Evolutionary conservation across 805 yeast species (phyloP), one percentile per base, ranked within the genome.

Genomic region (Monosporozyma aerobia): DNA sequence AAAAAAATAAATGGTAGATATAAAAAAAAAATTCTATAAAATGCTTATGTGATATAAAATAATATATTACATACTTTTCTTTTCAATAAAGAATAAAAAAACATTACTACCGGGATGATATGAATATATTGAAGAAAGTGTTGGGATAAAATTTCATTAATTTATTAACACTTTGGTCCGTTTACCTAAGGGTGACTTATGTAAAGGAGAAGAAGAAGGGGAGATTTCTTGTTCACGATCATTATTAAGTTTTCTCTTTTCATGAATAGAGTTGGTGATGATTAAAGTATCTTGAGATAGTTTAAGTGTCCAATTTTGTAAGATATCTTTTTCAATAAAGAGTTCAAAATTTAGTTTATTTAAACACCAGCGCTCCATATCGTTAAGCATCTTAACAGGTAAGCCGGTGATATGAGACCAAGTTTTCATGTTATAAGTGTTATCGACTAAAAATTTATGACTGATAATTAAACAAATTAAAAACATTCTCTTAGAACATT

Each of bases 321-420:
- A 48, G 3, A 10, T 10, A 16, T 29, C 50, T n/a, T 43, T 44
- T 5, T 48, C 35, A n/a, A 53, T 44, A 27, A 40, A 49, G 8
- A 60, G 41, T 19, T 59, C 51, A 48, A 57, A 64, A 25, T 63
- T 51, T 35, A 64, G 53, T 43, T 51, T 57, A 6, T 33, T 40
- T 30, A 64, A 53, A 57, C 62, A 59, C 63, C 65, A 64, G 32
- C 63, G 57, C 53, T 64, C 68, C 62, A 63, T 61, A 27, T 53
- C 50, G 6, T 61, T 41, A 2, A 64, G 32, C 46, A 53, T 59
- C 41, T 52, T 55, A 27, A 53, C 30, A 5, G 54, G 41, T 19
- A 64, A 52, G 1, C 68, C 68, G 50, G 60, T 56, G 14, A 64
- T 58, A 13, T 52, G 47, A 13, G 59, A 56, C 68, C 68, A 64